Conservation (phyloP, 2,329 filamentous ascomycete genomes). For the Bipolaris oryzae region DNA sequence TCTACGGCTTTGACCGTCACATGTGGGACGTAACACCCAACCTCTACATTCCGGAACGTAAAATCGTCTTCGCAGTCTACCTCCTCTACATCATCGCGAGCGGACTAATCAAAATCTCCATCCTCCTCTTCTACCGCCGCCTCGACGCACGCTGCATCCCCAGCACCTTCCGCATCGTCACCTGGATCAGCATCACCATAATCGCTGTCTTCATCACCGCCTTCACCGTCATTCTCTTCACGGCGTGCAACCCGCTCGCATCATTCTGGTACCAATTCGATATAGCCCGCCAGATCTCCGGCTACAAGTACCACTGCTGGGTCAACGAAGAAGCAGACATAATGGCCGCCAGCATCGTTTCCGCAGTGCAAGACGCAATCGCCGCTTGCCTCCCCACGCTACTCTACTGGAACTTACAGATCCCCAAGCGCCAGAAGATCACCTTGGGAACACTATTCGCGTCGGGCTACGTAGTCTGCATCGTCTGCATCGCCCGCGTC, state of each 20-base stretch:
- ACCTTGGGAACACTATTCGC: conserved; percentile 26
- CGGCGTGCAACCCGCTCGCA: conserved; percentile 17
- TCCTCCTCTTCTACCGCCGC: conserved; percentile 32
- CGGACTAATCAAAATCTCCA: conserved; percentile 32
- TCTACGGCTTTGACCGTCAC: conserved; percentile 18
- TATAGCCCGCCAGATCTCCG: conserved; percentile 1
- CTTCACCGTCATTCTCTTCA: conserved; percentile 18
- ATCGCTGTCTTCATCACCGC: conserved; percentile 18
- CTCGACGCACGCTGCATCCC: conserved; percentile 20
- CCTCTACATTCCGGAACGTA: conserved; percentile 13
- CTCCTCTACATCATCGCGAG: conserved; percentile 19
- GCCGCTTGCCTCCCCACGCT: conserved; percentile 23
- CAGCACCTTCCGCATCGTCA: conserved; percentile 16
- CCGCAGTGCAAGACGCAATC: conserved; percentile 25
- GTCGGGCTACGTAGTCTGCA: conserved; percentile 19
- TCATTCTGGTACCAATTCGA: conserved; percentile 29
- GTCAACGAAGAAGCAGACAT: conserved; percentile 25
- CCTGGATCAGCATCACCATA: conserved; percentile 22
- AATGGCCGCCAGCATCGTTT: conserved; percentile 19
- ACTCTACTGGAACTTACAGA: conserved; percentile 30
- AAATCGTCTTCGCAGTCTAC: conserved; percentile 24
- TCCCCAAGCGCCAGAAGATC: conserved; percentile 24
- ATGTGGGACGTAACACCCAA: conserved; percentile 22
- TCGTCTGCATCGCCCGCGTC: conserved; percentile 14
- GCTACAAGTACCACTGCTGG: conserved; percentile 20